Conservation (phyloP, 305 asterid species). For the Petunia hybrid region DNA sequence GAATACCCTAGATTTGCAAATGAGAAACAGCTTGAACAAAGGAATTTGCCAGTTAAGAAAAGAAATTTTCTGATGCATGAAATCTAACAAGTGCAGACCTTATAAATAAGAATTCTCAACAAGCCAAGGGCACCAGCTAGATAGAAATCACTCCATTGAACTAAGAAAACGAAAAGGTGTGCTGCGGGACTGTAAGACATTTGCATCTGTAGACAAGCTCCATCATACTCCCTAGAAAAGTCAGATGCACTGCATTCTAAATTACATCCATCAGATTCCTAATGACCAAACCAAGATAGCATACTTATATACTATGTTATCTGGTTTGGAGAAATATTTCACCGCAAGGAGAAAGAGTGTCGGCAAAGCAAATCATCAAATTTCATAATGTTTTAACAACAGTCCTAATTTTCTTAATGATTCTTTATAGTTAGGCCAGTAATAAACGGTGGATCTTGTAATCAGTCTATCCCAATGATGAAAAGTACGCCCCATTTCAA, state of each 20-base stretch:
- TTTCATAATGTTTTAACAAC: neutral
- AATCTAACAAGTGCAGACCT: constrained; percentile 43
- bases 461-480: neutral
- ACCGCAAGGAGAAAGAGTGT: neutral
- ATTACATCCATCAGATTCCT: neutral
- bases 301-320: neutral
- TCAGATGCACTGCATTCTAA: constrained; percentile 70
- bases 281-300: neutral
- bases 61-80: neutral
- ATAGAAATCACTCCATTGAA: constrained; percentile 80
- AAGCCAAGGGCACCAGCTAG: constrained; percentile 85
- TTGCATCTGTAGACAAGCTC: constrained; percentile 81
- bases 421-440: neutral
- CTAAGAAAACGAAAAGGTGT: constrained; percentile 71
- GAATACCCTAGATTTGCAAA: neutral
- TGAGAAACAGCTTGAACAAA: neutral
- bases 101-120: constrained; percentile 72
- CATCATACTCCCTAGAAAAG: constrained; percentile 70
- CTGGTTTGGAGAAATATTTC: neutral
- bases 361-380: constrained; percentile 15
- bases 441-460: neutral
- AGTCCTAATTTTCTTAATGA: neutral
- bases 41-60: neutral
- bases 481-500: neutral
- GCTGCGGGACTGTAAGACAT: constrained; percentile 85